These are phyloP conservation scores for Ceratobasidium sp. DNA, from an alignment of 1,284 basidiomycete genomes.

Conservation along the genomic window DNA sequence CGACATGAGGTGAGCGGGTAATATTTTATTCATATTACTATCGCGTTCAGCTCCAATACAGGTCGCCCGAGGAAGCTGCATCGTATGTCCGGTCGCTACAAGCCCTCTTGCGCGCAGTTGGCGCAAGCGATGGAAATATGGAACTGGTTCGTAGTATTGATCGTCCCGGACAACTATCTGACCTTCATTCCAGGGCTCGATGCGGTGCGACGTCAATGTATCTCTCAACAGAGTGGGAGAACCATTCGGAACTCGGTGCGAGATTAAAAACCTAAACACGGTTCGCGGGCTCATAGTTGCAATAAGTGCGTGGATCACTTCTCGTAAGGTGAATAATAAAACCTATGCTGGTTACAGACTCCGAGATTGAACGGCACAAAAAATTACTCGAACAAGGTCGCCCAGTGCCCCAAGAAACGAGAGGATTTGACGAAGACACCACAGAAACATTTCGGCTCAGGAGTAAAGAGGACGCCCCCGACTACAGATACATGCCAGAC, in stretches of 20 bases:
- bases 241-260: constrained; percentile 86
- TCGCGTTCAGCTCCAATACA: constrained; percentile 52
- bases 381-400: constrained; percentile 63
- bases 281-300: constrained; percentile 87
- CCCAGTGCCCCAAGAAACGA: constrained; percentile 83
- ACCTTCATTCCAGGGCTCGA: constrained; percentile 72
- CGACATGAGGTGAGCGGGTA: constrained; percentile 75
- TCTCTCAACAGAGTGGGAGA: constrained; percentile 79
- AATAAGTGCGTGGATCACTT: constrained; percentile 69
- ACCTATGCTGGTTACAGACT: constrained; percentile 56
- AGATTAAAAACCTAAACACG: constrained; percentile 98
- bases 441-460: constrained; percentile 86
- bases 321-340: constrained; percentile 25
- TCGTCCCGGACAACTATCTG: background rate
- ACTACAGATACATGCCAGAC: constrained; percentile 99
- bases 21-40: constrained; percentile 34
- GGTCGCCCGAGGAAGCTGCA: constrained; percentile 90
- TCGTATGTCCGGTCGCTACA: constrained; percentile 90
- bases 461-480: constrained; percentile 92
- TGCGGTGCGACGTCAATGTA: constrained; percentile 96
- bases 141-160: constrained; percentile 73
- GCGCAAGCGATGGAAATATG: constrained; percentile 96
- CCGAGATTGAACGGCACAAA: constrained; percentile 80
- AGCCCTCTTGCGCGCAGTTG: constrained; percentile 81
- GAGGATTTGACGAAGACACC: constrained; percentile 87